Base-by-base conservation (phyloP, 2,329 filamentous ascomycete genomes). In the Myriosclerotinia scirpicola region DNA sequence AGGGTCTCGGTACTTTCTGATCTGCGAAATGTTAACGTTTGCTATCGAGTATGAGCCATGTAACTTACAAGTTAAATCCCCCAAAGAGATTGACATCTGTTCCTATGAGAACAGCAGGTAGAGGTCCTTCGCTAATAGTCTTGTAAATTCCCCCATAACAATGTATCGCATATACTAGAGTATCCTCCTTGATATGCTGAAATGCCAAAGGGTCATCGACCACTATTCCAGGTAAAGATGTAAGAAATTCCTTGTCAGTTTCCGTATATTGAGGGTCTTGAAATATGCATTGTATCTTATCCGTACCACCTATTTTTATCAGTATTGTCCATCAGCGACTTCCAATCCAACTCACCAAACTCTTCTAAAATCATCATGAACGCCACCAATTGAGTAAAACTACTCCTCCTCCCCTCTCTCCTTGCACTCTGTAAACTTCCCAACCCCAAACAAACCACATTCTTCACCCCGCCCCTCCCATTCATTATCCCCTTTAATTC, bases 81-180 rank as follows among this genome's bases (percentile, higher is more conserved):
- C 68, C 69, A 67, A 76, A 76, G n/a, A 73, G 73, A 5, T 70
- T 71, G 26, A 74, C 63, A 60, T 76, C 73, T 2, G 75, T 77
- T 20, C 73, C 70, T 55, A 77, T 71, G 36, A 77, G 60, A 1
- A 75, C 67, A 20, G 69, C 70, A 8, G 75, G 74, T 52, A 56
- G 69, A 14, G 67, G 50, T 20, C 67, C 69, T 42, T 72, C 69
- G 42, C 68, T 67, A 52, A 76, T 64, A 20, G 71, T 40, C 36
- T 71, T 69, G 53, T 77, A 77, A 6, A 77, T 66, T 17, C 69
- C 54, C 11, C 69, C 70, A 66, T 77, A 77, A 65, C 76, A 77
- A 67, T 77, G 76, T 42, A 77, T 74, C 1, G 75, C 76, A 68
- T 76, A 77, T 0, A 76, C 74, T 54, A 77, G 60, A 40, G 69